Evolutionary conservation across 352 stramenopile species (phyloP), one percentile per base, ranked within the genome.

Genomic region (Saprolegnia diclina): DNA sequence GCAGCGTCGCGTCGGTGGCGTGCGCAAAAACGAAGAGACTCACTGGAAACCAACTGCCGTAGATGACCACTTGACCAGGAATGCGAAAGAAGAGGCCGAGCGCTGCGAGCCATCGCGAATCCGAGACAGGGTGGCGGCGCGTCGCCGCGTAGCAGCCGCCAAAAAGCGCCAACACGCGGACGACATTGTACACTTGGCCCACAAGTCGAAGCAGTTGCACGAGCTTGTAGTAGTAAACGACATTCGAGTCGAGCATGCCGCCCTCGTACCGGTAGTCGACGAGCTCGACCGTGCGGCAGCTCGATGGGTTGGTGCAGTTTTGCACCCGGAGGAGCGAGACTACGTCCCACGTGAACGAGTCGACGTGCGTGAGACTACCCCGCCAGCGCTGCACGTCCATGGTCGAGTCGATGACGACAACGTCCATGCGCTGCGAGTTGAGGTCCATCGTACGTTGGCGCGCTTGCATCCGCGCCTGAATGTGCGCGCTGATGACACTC

Each of bases 151-250:
- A 59, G 52, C 52, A 42, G 16, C 52, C 52, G 19, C 11, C 35
- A 42, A 59, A 42, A 3, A 59, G n/a, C 11, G 13, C 11, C 3
- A 59, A 3, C 1, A 59, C 52, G 16, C n/a, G 52, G 13, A 35
- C 14, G 53, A 52, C 14, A 29, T 65, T 65, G 57, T 65, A 65
- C n/a, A 13, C 18, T 52, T 65, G 57, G 40, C 2, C 57, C 21
- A 24, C n/a, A 54, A 65, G 4, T 1, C 32, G 57, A n/a, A 65
- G 57, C n/a, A 65, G 5, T 35, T 6, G 40, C 22, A 65, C 32
- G 11, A 26, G n/a, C 5, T 21, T 18, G 32, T 53, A 65, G 21
- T 29, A 65, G 18, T 35, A 38, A 6, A 55, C 13, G 57, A 21
- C 26, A 14, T 65, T 65, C 18, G 57, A 54, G 32, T 24, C 14